These are phyloP conservation scores for Rauvolfia tetraphylla DNA, from an alignment of 257 asterid species.

Conservation along the genomic window DNA sequence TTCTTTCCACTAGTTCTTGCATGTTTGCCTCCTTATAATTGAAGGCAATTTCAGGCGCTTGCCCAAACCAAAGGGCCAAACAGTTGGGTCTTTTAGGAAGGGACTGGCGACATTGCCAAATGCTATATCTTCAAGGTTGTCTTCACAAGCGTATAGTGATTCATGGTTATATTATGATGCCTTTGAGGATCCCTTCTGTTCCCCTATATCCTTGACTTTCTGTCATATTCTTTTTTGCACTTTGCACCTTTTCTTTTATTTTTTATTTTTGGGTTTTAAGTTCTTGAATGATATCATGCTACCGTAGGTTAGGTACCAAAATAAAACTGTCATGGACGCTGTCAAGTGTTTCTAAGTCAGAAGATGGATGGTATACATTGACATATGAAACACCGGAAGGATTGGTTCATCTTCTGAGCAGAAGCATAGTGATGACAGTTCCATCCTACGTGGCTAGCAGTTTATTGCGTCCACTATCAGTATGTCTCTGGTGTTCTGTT, in stretches of 20 bases:
- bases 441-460: conserved; percentile 85
- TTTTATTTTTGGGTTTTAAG: neutral
- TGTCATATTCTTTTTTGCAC: neutral
- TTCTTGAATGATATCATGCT: conserved; percentile 20
- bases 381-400: conserved; percentile 86
- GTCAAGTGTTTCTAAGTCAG: conserved; percentile 49
- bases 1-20: conserved; percentile 20
- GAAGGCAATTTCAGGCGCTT: conserved; percentile 58
- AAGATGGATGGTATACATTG: conserved; percentile 57
- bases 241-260: neutral
- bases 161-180: neutral
- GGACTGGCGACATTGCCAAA: conserved; percentile 77
- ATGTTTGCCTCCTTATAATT: conserved; percentile 18
- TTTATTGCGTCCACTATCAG: conserved; percentile 80
- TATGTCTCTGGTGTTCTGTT: conserved; percentile 30
- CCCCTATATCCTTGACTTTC: neutral
- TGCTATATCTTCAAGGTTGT: conserved; percentile 75
- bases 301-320: conserved; percentile 69
- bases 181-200: neutral
- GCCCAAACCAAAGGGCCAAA: conserved; percentile 93
- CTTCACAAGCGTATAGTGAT: neutral
- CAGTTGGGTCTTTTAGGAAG: conserved; percentile 89
- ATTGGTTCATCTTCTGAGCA: conserved; percentile 56
- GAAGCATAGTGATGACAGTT: conserved; percentile 74
- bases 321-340: conserved; percentile 92